Conservation (phyloP, 495 filamentous ascomycete genomes). For the Penicillium canescens region DNA sequence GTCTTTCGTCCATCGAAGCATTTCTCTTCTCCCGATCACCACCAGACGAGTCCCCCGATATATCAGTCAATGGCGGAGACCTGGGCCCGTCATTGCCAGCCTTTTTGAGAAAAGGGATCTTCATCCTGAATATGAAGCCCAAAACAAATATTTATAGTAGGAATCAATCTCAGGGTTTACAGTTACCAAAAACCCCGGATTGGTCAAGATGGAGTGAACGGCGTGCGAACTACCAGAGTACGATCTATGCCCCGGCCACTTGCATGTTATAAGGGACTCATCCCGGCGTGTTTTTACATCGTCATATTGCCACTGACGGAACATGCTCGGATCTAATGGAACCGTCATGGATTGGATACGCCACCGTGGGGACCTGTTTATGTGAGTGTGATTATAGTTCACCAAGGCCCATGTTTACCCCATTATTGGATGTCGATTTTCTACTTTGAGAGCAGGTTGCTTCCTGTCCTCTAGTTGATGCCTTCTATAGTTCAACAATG, state of each 20-base stretch:
- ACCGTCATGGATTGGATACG: conserved; percentile 11
- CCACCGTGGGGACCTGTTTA: background rate
- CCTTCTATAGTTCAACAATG: too few relatives aligned
- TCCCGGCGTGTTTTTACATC: conserved; percentile 2
- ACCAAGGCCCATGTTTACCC: too few relatives aligned
- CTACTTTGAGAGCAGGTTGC: background rate
- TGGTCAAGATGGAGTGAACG: background rate
- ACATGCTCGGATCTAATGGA: background rate
- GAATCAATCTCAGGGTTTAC: background rate
- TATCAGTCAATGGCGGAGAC: conserved; percentile 17
- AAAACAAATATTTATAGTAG: background rate
- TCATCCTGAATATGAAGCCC: conserved; percentile 2
- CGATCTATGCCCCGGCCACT: background rate
- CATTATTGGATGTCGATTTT: background rate
- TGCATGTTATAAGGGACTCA: background rate
- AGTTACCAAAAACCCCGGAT: background rate
- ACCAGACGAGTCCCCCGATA: conserved; percentile 1
- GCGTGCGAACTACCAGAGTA: too few relatives aligned
- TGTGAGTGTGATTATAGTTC: background rate
- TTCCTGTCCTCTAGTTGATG: background rate
- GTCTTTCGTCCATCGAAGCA: conserved; percentile 27
- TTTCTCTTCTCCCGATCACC: conserved; percentile 15
- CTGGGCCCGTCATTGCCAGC: background rate
- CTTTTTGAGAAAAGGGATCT: conserved; percentile 11
- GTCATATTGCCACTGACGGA: conserved; percentile 15